phyloP scores from a whole-genome alignment of 495 filamentous ascomycete species.

The Neurospora pannonica region DNA sequence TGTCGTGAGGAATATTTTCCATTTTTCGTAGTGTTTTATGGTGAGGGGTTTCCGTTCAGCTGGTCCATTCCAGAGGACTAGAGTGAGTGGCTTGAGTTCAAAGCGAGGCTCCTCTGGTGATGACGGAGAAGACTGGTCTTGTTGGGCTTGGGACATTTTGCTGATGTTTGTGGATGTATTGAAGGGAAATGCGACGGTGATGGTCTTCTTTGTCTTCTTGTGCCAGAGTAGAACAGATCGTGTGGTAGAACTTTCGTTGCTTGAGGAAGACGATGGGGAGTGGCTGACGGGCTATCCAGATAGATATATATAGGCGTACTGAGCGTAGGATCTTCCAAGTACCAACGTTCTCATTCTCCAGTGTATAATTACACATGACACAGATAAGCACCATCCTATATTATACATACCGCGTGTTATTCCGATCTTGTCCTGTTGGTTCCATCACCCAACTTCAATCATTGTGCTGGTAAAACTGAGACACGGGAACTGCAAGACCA shows the following conservation, averaged over 20 bases:
- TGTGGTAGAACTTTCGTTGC: background rate
- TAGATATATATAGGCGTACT: background rate
- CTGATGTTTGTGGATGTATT: background rate
- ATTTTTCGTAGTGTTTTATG: background rate
- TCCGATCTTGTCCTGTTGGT: background rate
- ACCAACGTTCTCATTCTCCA: background rate
- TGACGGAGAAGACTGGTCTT: background rate
- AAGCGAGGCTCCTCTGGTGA: background rate
- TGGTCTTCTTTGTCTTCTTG: background rate
- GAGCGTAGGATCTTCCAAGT: background rate
- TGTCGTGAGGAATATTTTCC: background rate
- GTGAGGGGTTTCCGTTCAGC: background rate
- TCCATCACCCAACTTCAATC: background rate
- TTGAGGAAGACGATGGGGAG: background rate
- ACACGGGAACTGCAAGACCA: background rate
- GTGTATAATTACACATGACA: background rate
- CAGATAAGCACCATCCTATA: background rate
- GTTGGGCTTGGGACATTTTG: background rate
- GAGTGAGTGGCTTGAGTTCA: background rate
- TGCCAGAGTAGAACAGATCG: background rate
- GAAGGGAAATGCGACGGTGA: background rate
- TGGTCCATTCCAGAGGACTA: background rate
- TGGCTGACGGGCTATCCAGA: background rate
- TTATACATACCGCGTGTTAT: background rate
- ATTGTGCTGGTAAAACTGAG: no score